These are phyloP conservation scores for Leccinum disarticulatum DNA, from an alignment of 768 basidiomycete genomes.

Conservation along the genomic window DNA sequence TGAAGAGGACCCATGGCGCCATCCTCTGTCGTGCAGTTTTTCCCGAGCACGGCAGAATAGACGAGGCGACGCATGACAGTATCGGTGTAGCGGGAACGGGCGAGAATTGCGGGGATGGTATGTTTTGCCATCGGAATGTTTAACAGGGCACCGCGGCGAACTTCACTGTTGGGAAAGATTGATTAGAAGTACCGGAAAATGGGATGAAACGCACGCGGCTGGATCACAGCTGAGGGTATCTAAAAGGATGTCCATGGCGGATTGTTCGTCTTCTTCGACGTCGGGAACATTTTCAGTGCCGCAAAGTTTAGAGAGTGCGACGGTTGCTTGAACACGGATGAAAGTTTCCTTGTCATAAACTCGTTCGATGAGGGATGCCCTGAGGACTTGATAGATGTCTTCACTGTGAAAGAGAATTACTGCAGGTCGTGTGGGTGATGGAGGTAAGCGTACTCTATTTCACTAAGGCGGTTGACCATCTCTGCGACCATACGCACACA, in stretches of 20 bases:
- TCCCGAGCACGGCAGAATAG: conserved; percentile 59
- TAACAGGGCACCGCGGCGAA: conserved; percentile 75
- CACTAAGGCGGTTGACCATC: conserved; percentile 77
- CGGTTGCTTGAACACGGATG: conserved; percentile 77
- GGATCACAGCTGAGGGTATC: conserved; percentile 71
- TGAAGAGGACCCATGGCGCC: conserved; percentile 56
- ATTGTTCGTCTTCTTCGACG: conserved; percentile 43
- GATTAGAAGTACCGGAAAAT: background rate
- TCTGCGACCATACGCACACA: conserved; percentile 72
- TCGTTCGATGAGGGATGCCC: conserved; percentile 65
- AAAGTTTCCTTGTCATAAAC: conserved; percentile 74
- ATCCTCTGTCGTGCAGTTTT: conserved; percentile 34
- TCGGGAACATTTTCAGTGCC: conserved; percentile 66
- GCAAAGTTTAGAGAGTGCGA: conserved; percentile 76
- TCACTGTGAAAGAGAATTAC: conserved; percentile 49
- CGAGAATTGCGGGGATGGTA: conserved; percentile 67
- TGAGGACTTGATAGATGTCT: conserved; percentile 65
- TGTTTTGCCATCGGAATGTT: conserved; percentile 59
- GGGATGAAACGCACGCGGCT: conserved; percentile 55
- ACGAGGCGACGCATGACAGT: conserved; percentile 69
- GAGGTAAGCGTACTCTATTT: conserved; percentile 67
- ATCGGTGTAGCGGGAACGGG: conserved; percentile 80
- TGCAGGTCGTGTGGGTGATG: background rate
- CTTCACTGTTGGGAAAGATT: conserved; percentile 59
- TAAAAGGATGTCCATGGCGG: conserved; percentile 59